phyloP scores from a whole-genome alignment of 1,139 yeast genomes.

The Blastobotrys petasosporus region DNA sequence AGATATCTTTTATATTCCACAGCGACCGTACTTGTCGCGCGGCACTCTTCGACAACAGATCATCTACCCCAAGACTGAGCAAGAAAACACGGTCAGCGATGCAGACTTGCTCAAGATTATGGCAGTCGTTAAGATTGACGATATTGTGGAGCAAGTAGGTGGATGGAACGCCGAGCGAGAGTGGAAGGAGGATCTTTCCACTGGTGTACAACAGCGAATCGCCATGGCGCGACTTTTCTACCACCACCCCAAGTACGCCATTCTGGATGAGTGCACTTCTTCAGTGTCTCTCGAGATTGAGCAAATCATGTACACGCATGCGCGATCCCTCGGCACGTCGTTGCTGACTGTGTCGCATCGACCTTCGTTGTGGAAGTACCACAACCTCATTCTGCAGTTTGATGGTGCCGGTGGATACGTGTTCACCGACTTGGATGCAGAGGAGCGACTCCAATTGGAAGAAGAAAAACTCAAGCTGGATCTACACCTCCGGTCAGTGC shows the following conservation, averaged over 20 bases:
- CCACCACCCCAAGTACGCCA: slow-evolving; percentile 89
- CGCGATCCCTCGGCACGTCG: slow-evolving; percentile 74
- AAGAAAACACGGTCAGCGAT: slow-evolving; percentile 57
- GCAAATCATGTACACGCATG: slow-evolving; percentile 80
- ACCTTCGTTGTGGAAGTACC: slow-evolving; percentile 91
- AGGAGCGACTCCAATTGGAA: slow-evolving; percentile 59
- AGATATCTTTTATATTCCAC: slow-evolving; percentile 86
- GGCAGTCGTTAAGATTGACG: slow-evolving; percentile 36
- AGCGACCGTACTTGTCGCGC: slow-evolving; percentile 75
- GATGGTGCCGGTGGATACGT: slow-evolving; percentile 76
- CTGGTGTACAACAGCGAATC: slow-evolving; percentile 88
- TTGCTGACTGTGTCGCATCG: slow-evolving; percentile 88
- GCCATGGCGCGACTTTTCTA: slow-evolving; percentile 92
- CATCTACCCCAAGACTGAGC: slow-evolving; percentile 72
- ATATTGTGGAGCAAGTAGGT: slow-evolving; percentile 37
- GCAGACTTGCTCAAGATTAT: slow-evolving; percentile 58
- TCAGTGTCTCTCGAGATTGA: slow-evolving; percentile 91
- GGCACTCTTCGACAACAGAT: slow-evolving; percentile 82
- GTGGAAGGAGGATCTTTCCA: slow-evolving; percentile 85
- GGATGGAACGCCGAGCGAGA: slow-evolving; percentile 67
- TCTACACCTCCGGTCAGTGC: slow-evolving; percentile 59
- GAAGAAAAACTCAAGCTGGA: slow-evolving; percentile 65
- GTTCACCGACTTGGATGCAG: slow-evolving; percentile 65
- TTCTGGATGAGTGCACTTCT: slow-evolving; percentile 91
- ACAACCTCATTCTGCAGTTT: slow-evolving; percentile 72